These are phyloP conservation scores for Fonsecaea monophora DNA, from an alignment of 2,329 filamentous ascomycete genomes.

Conservation along the genomic window DNA sequence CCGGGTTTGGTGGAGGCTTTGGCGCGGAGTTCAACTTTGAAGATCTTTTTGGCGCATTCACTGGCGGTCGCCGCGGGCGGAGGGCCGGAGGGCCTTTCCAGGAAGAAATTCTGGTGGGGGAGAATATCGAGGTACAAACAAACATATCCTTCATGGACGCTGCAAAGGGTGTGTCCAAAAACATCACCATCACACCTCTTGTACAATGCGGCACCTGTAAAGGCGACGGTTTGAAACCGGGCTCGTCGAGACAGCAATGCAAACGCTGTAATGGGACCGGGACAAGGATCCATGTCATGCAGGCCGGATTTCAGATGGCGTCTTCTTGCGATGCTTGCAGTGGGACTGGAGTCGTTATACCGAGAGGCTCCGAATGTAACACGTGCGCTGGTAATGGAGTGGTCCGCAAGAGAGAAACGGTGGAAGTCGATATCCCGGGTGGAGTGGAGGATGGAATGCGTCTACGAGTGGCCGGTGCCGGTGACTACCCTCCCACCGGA, in stretches of 20 bases:
- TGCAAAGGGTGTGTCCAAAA: constrained; percentile 86
- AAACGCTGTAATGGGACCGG: constrained; percentile 85
- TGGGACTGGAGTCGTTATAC: constrained; percentile 77
- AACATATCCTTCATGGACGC: constrained; percentile 96
- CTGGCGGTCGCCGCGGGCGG: constrained; percentile 63
- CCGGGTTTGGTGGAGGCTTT: constrained; percentile 68
- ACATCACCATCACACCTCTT: constrained; percentile 84
- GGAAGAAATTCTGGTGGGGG: constrained; percentile 83
- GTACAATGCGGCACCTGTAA: constrained; percentile 81
- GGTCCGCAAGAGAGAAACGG: constrained; percentile 78
- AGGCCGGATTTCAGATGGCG: constrained; percentile 94
- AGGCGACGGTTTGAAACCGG: constrained; percentile 83
- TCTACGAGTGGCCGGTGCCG: constrained; percentile 81
- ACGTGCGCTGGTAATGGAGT: constrained; percentile 84
- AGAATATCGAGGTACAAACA: constrained; percentile 93
- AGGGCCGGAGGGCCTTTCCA: constrained; percentile 72
- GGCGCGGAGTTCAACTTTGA: constrained; percentile 91
- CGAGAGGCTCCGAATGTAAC: constrained; percentile 79
- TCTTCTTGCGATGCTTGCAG: constrained; percentile 83
- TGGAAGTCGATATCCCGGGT: constrained; percentile 89
- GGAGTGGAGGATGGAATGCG: constrained; percentile 98
- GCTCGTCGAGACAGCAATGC: constrained; percentile 75
- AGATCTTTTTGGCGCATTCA: constrained; percentile 89
- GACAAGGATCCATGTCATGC: constrained; percentile 84
- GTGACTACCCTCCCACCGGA: constrained; percentile 83